Conservation (phyloP, 1,284 basidiomycete species). For the Termitomyces sp. region DNA sequence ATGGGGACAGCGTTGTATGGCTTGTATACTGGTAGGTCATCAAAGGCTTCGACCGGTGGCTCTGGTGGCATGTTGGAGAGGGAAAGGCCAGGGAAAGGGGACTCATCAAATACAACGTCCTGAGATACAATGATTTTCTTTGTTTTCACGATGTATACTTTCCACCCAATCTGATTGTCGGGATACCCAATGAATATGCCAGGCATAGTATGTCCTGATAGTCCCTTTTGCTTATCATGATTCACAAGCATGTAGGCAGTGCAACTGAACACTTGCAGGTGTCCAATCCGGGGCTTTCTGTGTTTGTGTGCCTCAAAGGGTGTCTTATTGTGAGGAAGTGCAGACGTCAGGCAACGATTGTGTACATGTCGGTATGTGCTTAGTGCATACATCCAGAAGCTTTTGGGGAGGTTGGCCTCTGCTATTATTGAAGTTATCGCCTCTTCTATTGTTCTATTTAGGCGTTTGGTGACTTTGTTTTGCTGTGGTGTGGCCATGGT, state of each 20-base stretch:
- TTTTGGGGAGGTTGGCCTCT: background rate
- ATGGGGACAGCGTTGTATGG: background rate
- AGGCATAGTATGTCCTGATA: background rate
- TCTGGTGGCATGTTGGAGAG: background rate
- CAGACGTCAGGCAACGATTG: background rate
- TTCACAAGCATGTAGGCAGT: background rate
- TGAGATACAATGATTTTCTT: background rate
- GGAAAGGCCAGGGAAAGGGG: background rate
- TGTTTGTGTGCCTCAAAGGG: background rate
- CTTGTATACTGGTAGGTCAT: background rate
- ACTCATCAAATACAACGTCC: conserved; percentile 1
- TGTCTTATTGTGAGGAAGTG: background rate
- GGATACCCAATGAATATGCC: conserved; percentile 3
- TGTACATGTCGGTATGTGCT: background rate
- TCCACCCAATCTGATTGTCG: background rate
- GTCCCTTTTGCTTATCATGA: background rate
- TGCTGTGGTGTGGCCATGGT: too few relatives aligned
- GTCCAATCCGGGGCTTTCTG: background rate
- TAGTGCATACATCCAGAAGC: background rate
- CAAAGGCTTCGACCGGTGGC: background rate
- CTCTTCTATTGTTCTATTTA: background rate
- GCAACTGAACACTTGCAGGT: conserved; percentile 1
- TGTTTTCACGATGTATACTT: background rate
- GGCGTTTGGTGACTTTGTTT: background rate
- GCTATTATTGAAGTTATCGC: background rate